Evolutionary conservation across 2,329 filamentous ascomycete genomes (phyloP), one percentile per base, ranked within the genome.

Genomic region (Aspergillus uvarum): DNA sequence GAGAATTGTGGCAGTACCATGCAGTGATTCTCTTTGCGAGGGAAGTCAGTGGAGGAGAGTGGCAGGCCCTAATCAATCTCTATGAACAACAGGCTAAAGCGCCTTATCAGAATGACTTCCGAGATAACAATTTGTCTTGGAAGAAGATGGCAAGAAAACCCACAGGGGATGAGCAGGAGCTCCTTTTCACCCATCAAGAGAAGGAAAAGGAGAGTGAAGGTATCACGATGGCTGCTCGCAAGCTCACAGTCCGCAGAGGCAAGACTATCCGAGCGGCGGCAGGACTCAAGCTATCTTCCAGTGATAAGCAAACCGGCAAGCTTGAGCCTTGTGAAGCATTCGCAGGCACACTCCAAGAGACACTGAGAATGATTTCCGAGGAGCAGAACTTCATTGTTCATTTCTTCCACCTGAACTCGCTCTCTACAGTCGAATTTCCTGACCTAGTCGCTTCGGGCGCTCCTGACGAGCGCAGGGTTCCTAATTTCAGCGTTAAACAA

Each of bases 351-450:
- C 78, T 97, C 62, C 89, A 95, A 59, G 92, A 97, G 69, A 85
- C 95, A 64, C 79, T 93, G 49, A 91, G 89, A 5, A 83, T 96
- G 58, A 87, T 97, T 60, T 88, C 92, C 67, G 93, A 94, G 74
- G 95, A 99, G 77, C 94, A 99, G 74, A 98, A 97, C 72, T 99
- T 98, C 72, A 82, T 97, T 52, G 88, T 96, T n/a, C 92, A 96
- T 67, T 95, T 97, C 75, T 98, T 98, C 83, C 94, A 98, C 68
- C 87, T 95, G 26, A 91, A 89, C n/a, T 96, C 92, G 2, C 82
- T 94, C 29, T 89, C 92, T 68, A 88, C 87, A 38, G 78, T 85
- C 16, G 93, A 97, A 71, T 98, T 97, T 71, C 83, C 89, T 1
- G 95, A 98, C 65, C 84, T 89, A 2, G 89, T 97, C 19, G 81